A percentile compares a stretch with the other conserved stretches of the same genome.
These are phyloP conservation scores for Leptographium lundbergii DNA, from an alignment of 2,329 filamentous ascomycete species.

Conservation along the genomic window DNA sequence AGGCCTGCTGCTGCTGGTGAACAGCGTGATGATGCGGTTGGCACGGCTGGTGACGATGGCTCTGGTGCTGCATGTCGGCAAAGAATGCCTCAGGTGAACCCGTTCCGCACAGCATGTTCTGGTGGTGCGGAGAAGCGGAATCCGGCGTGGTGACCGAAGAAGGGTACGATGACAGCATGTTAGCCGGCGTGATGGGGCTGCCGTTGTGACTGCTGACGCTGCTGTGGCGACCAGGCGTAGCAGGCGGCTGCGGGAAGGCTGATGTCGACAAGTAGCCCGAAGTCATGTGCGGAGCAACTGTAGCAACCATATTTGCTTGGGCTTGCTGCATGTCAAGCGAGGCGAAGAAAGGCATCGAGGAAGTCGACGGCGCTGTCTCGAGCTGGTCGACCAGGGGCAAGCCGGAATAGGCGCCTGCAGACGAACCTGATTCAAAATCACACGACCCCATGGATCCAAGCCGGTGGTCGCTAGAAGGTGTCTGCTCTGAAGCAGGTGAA, in stretches of 20 bases:
- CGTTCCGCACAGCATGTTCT: conserved; percentile 3
- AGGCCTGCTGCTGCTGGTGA: neutral
- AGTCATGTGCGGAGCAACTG: neutral
- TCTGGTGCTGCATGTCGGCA: conserved; percentile 2
- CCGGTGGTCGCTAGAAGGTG: conserved; percentile 21
- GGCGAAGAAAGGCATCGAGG: conserved; percentile 10
- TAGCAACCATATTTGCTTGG: neutral
- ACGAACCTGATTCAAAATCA: conserved; percentile 14
- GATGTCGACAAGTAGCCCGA: conserved; percentile 1
- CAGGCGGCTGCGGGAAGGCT: conserved; percentile 4
- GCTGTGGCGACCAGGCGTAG: conserved; percentile 10
- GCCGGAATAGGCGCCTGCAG: conserved; percentile 13
- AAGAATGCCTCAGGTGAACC: conserved; percentile 8
- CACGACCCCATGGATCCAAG: conserved; percentile 22
- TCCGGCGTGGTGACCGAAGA: conserved; percentile 57
- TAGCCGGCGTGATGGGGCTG: conserved; percentile 48
- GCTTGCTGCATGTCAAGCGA: conserved; percentile 3
- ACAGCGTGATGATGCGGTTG: neutral
- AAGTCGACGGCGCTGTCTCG: conserved; percentile 22
- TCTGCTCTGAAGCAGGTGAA: conserved; percentile 31
- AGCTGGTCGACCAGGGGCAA: conserved; percentile 15
- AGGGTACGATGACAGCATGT: conserved; percentile 68
- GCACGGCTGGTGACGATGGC: neutral
- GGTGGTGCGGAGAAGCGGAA: conserved; percentile 2
- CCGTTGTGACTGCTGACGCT: conserved; percentile 8